These are phyloP conservation scores for Austroboletus eburneus DNA, from an alignment of 768 basidiomycete genomes.

Conservation along the genomic window DNA sequence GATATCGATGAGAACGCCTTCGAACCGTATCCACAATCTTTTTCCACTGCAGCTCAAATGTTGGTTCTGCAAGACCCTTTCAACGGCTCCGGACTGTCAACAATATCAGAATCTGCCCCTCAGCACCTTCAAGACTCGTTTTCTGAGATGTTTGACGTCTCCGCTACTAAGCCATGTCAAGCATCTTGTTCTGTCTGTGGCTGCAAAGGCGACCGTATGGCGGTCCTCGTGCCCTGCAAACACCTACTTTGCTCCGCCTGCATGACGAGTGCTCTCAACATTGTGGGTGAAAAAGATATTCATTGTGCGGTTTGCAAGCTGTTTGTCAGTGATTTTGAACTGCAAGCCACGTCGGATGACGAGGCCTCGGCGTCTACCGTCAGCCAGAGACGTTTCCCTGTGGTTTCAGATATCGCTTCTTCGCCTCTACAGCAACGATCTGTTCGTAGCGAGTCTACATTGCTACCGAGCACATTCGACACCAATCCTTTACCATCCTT, in stretches of 20 bases:
- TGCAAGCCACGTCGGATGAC: slow-evolving; percentile 34
- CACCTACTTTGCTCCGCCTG: slow-evolving; percentile 79
- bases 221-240: slow-evolving; percentile 67
- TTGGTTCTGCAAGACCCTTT: slow-evolving; percentile 43
- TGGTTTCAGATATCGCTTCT: slow-evolving; percentile 11
- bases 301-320: slow-evolving; percentile 75
- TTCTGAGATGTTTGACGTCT: slow-evolving; percentile 22
- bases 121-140: slow-evolving; percentile 20
- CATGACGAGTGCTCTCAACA: slow-evolving; percentile 82
- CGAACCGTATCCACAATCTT: slow-evolving; percentile 43
- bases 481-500: slow-evolving; percentile 26
- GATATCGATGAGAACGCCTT: slow-evolving; percentile 73
- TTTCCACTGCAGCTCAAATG: slow-evolving; percentile 31
- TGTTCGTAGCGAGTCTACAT: slow-evolving; percentile 21
- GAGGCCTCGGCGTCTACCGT: slow-evolving; percentile 17
- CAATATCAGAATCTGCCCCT: slow-evolving; percentile 28
- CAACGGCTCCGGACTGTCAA: slow-evolving; percentile 31
- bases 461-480: slow-evolving; percentile 28
- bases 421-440: slow-evolving; percentile 26
- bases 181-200: slow-evolving; percentile 64
- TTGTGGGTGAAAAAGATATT: slow-evolving; percentile 88
- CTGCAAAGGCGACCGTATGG: slow-evolving; percentile 43
- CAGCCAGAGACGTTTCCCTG: slow-evolving; percentile 10
- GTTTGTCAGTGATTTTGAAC: slow-evolving; percentile 65
- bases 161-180: slow-evolving; percentile 12